Conservation (phyloP, 805 yeast species). For the Yarrowia keelungensis region DNA sequence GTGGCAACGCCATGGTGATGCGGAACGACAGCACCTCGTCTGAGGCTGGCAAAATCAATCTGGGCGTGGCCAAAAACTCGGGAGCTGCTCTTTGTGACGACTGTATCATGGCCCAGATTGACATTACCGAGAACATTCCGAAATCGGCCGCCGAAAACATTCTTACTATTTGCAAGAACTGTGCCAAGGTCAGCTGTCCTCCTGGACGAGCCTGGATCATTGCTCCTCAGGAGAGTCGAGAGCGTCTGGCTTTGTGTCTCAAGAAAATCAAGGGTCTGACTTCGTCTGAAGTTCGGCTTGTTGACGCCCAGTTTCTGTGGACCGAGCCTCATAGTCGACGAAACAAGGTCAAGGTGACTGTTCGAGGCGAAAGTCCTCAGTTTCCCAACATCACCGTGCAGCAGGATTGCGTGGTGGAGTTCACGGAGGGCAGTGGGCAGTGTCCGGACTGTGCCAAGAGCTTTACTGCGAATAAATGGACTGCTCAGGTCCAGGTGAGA, state of each 20-base stretch:
- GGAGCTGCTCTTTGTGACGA: constrained; percentile 88
- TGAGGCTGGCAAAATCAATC: constrained; percentile 32
- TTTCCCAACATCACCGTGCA: constrained; percentile 89
- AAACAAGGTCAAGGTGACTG: constrained; percentile 86
- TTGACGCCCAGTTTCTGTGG: constrained; percentile 97
- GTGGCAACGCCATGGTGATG: constrained; percentile 91
- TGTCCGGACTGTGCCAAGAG: constrained; percentile 99
- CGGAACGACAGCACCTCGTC: not conserved
- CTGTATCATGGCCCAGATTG: constrained; percentile 89
- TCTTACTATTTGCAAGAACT: constrained; percentile 91
- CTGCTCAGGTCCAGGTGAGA: constrained; percentile 96
- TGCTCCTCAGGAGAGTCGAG: constrained; percentile 89
- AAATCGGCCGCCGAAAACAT: constrained; percentile 69
- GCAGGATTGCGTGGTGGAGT: constrained; percentile 94
- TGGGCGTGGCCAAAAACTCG: constrained; percentile 70
- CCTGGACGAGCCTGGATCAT: constrained; percentile 84
- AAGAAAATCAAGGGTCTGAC: constrained; percentile 80
- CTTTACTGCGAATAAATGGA: constrained; percentile 96
- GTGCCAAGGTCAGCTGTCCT: constrained; percentile 91
- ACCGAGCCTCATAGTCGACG: constrained; percentile 99
- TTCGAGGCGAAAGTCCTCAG: constrained; percentile 86
- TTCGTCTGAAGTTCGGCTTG: constrained; percentile 73
- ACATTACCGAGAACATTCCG: constrained; percentile 88
- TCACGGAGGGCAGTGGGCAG: constrained; percentile 91
- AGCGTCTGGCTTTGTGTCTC: constrained; percentile 82